Evolutionary conservation across 306 rosid genomes (phyloP).

Genomic region (Styphnolobium japonicum): DNA sequence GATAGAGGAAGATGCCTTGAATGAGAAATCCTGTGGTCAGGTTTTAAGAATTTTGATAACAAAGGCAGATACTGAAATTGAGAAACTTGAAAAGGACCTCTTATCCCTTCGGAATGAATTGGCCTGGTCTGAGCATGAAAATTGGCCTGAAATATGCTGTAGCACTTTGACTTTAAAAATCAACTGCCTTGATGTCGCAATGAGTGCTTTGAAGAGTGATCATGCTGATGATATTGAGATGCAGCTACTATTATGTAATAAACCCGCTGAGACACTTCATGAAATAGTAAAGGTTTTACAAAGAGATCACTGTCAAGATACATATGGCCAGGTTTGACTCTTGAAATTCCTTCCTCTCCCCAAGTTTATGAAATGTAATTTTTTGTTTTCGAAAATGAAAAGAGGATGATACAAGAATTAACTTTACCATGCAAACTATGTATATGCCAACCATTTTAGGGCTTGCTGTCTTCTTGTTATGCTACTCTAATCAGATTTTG

Average conservation of each 20-base stretch:
- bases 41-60: slow-evolving; percentile 54
- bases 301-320: slow-evolving; percentile 31
- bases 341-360: slow-evolving; percentile 1
- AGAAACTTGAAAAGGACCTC: slow-evolving; percentile 59
- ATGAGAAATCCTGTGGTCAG: slow-evolving; percentile 51
- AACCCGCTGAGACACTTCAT: slow-evolving; percentile 52
- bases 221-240: slow-evolving; percentile 22
- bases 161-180: slow-evolving; percentile 53
- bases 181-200: slow-evolving; percentile 33
- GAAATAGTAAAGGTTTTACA: slow-evolving; percentile 53
- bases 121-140: slow-evolving; percentile 39
- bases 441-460: background rate
- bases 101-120: slow-evolving; percentile 56
- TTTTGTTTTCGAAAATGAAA: background rate
- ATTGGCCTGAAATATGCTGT: slow-evolving; percentile 50
- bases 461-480: background rate
- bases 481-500: background rate
- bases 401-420: background rate
- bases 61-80: slow-evolving; percentile 57
- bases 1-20: slow-evolving; percentile 64
- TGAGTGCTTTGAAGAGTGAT: slow-evolving; percentile 44
- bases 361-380: background rate
- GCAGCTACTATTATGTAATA: slow-evolving; percentile 33
- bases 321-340: slow-evolving; percentile 51
- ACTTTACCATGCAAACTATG: background rate